Conservation (phyloP, 2,329 filamentous ascomycete species). For the Cercospora sojina region DNA sequence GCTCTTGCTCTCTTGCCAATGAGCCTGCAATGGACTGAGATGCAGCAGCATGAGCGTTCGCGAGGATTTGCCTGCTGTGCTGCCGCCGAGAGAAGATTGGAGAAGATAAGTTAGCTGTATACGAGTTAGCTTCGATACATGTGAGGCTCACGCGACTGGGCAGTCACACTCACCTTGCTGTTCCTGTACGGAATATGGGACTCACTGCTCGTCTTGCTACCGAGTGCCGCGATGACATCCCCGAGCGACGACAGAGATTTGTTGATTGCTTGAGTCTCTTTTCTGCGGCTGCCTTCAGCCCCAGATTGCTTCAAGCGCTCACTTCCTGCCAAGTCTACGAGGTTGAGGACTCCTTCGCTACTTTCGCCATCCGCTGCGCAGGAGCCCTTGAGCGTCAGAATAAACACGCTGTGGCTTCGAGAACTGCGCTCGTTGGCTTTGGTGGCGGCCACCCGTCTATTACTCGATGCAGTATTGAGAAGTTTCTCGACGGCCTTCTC, state of each 20-base stretch:
- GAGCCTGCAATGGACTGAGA: slow-evolving; percentile 87
- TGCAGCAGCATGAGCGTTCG: slow-evolving; percentile 99
- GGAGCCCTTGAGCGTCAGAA: slow-evolving; percentile 66
- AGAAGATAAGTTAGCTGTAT: slow-evolving; percentile 82
- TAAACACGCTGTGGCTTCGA: slow-evolving; percentile 93
- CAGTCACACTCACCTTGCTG: slow-evolving; percentile 66
- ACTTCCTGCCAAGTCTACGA: slow-evolving; percentile 92
- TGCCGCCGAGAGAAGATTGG: slow-evolving; percentile 91
- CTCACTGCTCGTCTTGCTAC: slow-evolving; percentile 66
- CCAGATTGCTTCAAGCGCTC: slow-evolving; percentile 86
- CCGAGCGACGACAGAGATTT: slow-evolving; percentile 87
- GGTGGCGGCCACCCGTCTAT: slow-evolving; percentile 92
- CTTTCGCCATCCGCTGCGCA: slow-evolving; percentile 77
- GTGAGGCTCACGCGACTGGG: background rate
- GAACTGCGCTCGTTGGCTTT: slow-evolving; percentile 95
- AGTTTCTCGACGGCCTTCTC: slow-evolving; percentile 33
- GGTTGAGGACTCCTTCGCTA: slow-evolving; percentile 89
- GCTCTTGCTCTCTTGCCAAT: slow-evolving; percentile 88
- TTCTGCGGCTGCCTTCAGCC: slow-evolving; percentile 80
- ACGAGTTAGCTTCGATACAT: slow-evolving; percentile 13
- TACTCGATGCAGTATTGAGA: slow-evolving; percentile 74
- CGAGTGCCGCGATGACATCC: slow-evolving; percentile 92
- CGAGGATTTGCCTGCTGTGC: slow-evolving; percentile 56
- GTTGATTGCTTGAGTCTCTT: slow-evolving; percentile 97
- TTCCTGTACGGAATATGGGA: slow-evolving; percentile 88